These are phyloP conservation scores for Lichtheimia corymbifera DNA, from an alignment of 371 early-diverging fungal genomes.

Conservation along the genomic window DNA sequence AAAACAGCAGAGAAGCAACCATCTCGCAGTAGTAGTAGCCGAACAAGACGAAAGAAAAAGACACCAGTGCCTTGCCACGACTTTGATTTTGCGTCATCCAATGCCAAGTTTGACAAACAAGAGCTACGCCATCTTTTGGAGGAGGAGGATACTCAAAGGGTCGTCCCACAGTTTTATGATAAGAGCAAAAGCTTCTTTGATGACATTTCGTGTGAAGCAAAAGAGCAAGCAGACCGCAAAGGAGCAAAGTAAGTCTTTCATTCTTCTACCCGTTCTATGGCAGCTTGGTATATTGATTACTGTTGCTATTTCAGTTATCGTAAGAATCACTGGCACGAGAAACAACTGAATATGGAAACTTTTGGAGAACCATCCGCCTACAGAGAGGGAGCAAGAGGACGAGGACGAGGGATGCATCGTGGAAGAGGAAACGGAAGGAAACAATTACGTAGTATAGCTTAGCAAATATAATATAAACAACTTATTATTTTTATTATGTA, in stretches of 20 bases:
- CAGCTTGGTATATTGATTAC: too few species aligned
- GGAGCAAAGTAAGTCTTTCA: conserved; percentile 13
- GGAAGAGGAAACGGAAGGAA: conserved; percentile 2
- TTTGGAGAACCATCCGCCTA: conserved; percentile 74
- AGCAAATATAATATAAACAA: too few species aligned
- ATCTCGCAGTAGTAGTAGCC: neutral
- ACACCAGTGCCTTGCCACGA: conserved; percentile 64
- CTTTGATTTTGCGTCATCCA: conserved; percentile 88
- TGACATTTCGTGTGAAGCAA: conserved; percentile 90
- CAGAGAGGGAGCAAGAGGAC: conserved; percentile 29
- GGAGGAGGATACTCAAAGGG: conserved; percentile 29
- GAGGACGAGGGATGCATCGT: conserved; percentile 7
- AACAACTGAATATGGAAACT: conserved; percentile 83
- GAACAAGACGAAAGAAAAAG: conserved; percentile 7
- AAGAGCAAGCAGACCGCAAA: conserved; percentile 64
- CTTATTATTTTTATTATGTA: too few species aligned
- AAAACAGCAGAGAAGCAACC: neutral
- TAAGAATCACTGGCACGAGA: conserved; percentile 74
- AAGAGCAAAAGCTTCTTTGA: conserved; percentile 83
- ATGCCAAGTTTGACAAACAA: conserved; percentile 90
- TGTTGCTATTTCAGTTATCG: conserved; percentile 42
- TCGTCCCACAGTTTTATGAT: conserved; percentile 49
- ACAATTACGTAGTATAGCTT: too few species aligned
- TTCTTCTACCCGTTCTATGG: neutral
- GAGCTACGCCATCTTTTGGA: conserved; percentile 63